Base-by-base conservation (phyloP, 257 asterid genomes). In the Solanum chaucha region DNA sequence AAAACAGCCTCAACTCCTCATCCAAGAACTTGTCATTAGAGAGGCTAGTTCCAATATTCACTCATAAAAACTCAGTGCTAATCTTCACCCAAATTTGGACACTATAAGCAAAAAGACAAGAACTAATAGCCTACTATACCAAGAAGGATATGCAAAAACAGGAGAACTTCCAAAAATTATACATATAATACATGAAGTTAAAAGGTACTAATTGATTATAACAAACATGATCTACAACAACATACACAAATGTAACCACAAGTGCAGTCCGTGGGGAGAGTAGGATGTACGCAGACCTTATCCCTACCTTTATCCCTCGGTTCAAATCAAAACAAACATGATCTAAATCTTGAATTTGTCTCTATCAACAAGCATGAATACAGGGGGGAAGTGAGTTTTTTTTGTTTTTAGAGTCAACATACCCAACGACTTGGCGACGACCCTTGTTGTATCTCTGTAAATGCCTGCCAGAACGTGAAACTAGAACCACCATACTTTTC, bases 381-480 rank as follows among this genome's bases (percentile, higher is more conserved):
- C 11, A 48, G 4, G 26, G 8, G 24, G 13, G 0, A 61, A n/a
- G 70, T 26, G 28, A 55, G 24, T 58, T 58, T 55, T 55, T 55
- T 4, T n/a, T 19, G 1, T 59, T 64, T 64, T n/a, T n/a, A 8
- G 71, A 64, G 34, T n/a, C 34, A n/a, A 24, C 78, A 20, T 8
- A 95, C 98, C 98, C 98, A 74, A 95, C 98, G 82, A 95, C 98
- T 91, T 93, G 98, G 84, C 98, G 98, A 87, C 93, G 95, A 48
- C 98, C 98, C 20, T 86, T 90, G 88, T 92, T 88, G 86, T 95
- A 95, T 15, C 98, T 93, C 89, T 95, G 98, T 93, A 94, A 70
- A 82, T 95, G 92, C 68, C 98, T 91, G 78, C 98, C 98, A 10
- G 97, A 91, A 14, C 98, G 97, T 88, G 97, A 88, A 87, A 87